phyloP scores from a whole-genome alignment of 345 rosid species.

The Eucalyptus guilfoylei region DNA sequence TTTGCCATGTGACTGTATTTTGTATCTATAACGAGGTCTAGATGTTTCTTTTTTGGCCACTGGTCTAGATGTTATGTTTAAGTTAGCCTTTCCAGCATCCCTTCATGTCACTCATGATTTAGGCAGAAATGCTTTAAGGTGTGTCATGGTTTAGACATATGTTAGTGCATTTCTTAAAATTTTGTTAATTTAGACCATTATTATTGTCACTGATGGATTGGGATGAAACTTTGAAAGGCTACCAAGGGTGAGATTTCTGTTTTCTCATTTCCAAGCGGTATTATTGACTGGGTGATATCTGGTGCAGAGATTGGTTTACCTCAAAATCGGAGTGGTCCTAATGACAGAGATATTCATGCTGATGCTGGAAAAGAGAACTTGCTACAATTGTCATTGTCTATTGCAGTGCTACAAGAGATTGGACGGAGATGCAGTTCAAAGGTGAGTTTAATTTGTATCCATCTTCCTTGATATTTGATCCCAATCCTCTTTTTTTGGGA shows the following conservation, averaged over 20 bases:
- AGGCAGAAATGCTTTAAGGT: not conserved
- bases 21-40: not conserved
- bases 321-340: slow-evolving; percentile 33
- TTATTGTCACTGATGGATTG: not conserved
- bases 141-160: not conserved
- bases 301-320: slow-evolving; percentile 46
- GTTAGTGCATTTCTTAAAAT: not conserved
- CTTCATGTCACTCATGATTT: not conserved
- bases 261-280: not conserved
- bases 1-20: not conserved
- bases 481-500: not conserved
- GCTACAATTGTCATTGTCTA: slow-evolving; percentile 50
- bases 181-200: not conserved
- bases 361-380: slow-evolving; percentile 60
- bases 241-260: not conserved
- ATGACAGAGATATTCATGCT: slow-evolving; percentile 34
- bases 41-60: not conserved
- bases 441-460: slow-evolving; percentile 21
- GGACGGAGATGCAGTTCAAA: slow-evolving; percentile 84
- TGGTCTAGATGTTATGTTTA: not conserved
- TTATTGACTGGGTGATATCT: not conserved
- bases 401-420: slow-evolving; percentile 84
- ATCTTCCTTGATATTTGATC: not conserved
- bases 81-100: not conserved
- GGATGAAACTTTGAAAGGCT: not conserved